Conservation (phyloP, 2,329 filamentous ascomycete genomes). For the Geosmithia putterillii region DNA sequence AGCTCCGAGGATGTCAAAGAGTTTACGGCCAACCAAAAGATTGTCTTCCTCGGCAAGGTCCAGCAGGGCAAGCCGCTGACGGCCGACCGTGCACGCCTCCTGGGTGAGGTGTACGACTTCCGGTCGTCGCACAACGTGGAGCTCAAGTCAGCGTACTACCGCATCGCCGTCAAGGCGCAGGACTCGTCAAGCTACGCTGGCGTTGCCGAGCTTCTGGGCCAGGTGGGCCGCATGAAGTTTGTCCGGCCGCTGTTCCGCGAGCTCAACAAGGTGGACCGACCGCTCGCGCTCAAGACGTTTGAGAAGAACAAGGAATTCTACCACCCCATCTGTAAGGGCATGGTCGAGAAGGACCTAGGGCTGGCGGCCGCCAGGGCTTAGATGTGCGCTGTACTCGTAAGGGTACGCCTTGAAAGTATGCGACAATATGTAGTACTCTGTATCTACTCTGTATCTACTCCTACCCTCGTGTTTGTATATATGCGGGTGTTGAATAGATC, state of each 20-base stretch:
- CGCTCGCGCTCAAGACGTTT: conserved; percentile 71
- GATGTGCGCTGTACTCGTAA: too few species aligned
- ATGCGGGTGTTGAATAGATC: too few species aligned
- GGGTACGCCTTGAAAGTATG: background rate
- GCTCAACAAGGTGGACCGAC: conserved; percentile 61
- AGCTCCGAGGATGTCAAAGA: conserved; percentile 53
- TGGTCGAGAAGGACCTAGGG: conserved; percentile 83
- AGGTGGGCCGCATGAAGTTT: conserved; percentile 93
- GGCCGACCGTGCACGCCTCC: conserved; percentile 50
- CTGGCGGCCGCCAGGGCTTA: conserved; percentile 1
- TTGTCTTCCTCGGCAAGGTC: conserved; percentile 79
- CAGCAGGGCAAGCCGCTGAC: conserved; percentile 53
- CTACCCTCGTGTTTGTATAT: too few species aligned
- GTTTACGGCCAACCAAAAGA: conserved; percentile 77
- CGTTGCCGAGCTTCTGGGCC: conserved; percentile 62
- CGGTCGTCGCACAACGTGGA: conserved; percentile 73
- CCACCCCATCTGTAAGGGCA: conserved; percentile 78
- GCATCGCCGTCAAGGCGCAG: conserved; percentile 63
- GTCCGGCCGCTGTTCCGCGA: conserved; percentile 74
- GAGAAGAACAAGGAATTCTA: conserved; percentile 85
- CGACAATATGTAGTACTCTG: too few species aligned
- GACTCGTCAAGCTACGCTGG: conserved; percentile 58
- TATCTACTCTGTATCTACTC: too few species aligned
- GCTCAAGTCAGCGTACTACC: conserved; percentile 68
- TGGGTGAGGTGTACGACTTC: conserved; percentile 68